Conservation (phyloP, 441 rosid species). For the Omphalea diandra region DNA sequence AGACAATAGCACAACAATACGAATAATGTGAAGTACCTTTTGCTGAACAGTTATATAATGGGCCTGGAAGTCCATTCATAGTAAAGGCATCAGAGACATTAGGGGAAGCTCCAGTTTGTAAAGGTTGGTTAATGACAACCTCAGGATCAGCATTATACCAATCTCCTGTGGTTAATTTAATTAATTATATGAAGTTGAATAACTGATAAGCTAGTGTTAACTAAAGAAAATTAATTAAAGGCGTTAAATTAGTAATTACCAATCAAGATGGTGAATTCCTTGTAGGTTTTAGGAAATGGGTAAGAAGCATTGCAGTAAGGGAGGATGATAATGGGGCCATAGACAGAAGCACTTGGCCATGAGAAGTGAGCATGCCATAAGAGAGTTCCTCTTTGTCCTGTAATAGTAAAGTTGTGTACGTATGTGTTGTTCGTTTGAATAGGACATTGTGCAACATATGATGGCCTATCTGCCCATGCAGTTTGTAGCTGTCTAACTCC, state of each 20-base stretch:
- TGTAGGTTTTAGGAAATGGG: constrained; percentile 51
- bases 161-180: no score
- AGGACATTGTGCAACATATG: constrained; percentile 54
- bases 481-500: constrained; percentile 44
- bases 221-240: neutral
- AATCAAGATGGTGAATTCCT: constrained; percentile 46
- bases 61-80: constrained; percentile 62
- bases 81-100: constrained; percentile 63
- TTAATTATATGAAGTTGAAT: no score
- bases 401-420: constrained; percentile 49
- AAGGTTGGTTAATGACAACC: constrained; percentile 47
- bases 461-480: constrained; percentile 65
- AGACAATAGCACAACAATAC: no score
- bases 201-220: neutral
- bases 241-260: constrained; percentile 29
- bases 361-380: constrained; percentile 58
- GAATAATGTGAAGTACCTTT: constrained; percentile 36
- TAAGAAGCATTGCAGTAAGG: constrained; percentile 40
- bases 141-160: constrained; percentile 64
- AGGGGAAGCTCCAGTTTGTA: constrained; percentile 54
- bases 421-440: constrained; percentile 49
- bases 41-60: constrained; percentile 52
- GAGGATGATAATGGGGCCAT: constrained; percentile 51
- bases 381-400: constrained; percentile 58
- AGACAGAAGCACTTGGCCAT: constrained; percentile 53